Base-by-base conservation (phyloP, 1,284 basidiomycete species). In the Malassezia japonica region DNA sequence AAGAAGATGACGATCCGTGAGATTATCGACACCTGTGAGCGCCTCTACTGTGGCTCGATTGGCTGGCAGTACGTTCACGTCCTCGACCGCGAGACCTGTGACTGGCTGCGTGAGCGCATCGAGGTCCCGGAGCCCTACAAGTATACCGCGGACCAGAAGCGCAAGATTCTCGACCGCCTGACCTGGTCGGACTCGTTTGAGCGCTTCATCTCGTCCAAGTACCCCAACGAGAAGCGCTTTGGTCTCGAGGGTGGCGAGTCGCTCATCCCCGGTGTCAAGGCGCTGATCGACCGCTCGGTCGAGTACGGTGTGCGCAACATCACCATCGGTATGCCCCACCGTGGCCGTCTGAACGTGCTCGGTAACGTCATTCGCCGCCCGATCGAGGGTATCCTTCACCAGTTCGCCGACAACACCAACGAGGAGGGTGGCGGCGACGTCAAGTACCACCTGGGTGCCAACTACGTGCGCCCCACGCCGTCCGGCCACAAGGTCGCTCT, bases 161-260 rank as follows among this genome's bases (percentile, higher is more conserved):
- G 90, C 52, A 92, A 94, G 85, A 94, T 99, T 62, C 82, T 98
- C 54, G 94, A 98, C 77, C 87, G 94, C 56, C 83, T 96, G 69
- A 95, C 96, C 76, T 98, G 94, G 94, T 98, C 92, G 24, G 92
- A 98, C 74, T 86, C 87, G 5, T 96, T 98, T 69, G 94, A 99
- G 76, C 91, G 92, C 73, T 99, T 95, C 79, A 91, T 98, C 64
- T 84, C 90, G 20, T 87, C 84, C 79, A 98, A 98, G 76, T 95
- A 90, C 77, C 94, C 94, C 61, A 98, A 95, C 77, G 94, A 98
- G 79, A 99, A 99, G 78, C 86, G 94, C 49, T 99, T 98, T 77
- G 94, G 94, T 76, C 82, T 99, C 47, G 94, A 99, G 76, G 94
- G 94, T 57, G 94, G 90, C 75, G 94, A 99, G 77, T 82, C 89